These are phyloP conservation scores for Candida xyloterini DNA, from an alignment of 805 yeast genomes.

Conservation along the genomic window DNA sequence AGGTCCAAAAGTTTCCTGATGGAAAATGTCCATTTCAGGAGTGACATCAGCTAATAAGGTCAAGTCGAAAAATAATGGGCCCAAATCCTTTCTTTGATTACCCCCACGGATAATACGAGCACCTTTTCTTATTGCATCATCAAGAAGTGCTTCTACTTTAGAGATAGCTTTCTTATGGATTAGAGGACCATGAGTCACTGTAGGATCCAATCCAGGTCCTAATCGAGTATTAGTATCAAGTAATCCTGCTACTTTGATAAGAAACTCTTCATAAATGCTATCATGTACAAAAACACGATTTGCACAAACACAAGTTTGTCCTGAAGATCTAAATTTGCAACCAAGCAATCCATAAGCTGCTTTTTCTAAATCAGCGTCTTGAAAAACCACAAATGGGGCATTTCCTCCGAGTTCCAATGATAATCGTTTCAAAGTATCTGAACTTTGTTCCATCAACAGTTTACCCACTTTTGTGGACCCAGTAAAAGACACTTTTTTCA, in stretches of 20 bases:
- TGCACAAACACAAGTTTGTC: slow-evolving; percentile 80
- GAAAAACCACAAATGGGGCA: slow-evolving; percentile 73
- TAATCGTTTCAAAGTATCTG: slow-evolving; percentile 61
- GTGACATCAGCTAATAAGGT: slow-evolving; percentile 60
- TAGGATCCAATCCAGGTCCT: slow-evolving; percentile 60
- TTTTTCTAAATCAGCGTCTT: slow-evolving; percentile 62
- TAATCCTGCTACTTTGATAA: slow-evolving; percentile 41
- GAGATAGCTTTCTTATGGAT: slow-evolving; percentile 55
- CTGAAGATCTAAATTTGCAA: slow-evolving; percentile 69
- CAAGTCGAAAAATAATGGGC: slow-evolving; percentile 61
- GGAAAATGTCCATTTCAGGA: slow-evolving; percentile 50
- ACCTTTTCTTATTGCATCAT: slow-evolving; percentile 61
- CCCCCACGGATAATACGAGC: slow-evolving; percentile 65
- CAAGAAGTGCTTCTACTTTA: slow-evolving; percentile 57
- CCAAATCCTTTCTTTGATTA: slow-evolving; percentile 49
- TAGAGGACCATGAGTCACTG: slow-evolving; percentile 70
- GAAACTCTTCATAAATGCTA: slow-evolving; percentile 57
- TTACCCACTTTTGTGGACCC: slow-evolving; percentile 77
- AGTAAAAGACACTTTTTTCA: slow-evolving; percentile 70
- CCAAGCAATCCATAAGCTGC: slow-evolving; percentile 62
- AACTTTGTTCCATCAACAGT: slow-evolving; percentile 56
- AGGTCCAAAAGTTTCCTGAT: slow-evolving; percentile 79
- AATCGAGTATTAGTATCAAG: slow-evolving; percentile 43
- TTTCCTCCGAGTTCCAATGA: slow-evolving; percentile 79
- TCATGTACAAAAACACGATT: slow-evolving; percentile 66